Evolutionary conservation across 805 yeast species (phyloP).

Genomic region (Saccharomycopsis sp.): DNA sequence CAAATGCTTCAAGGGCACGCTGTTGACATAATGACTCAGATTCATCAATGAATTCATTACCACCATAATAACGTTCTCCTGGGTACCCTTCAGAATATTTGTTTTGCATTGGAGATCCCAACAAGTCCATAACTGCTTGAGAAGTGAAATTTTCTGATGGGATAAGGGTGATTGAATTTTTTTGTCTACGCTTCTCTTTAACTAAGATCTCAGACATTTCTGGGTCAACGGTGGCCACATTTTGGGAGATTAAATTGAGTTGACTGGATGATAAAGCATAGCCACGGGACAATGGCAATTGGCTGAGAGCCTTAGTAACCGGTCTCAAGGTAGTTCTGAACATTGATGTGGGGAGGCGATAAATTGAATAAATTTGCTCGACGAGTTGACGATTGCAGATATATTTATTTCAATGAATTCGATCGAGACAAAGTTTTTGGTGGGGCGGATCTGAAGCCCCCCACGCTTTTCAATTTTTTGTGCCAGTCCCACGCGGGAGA

Average conservation of each 20-base stretch:
- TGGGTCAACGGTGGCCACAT: slow-evolving; percentile 63
- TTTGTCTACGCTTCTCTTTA: slow-evolving; percentile 87
- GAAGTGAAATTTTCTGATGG: slow-evolving; percentile 98
- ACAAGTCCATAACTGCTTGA: slow-evolving; percentile 89
- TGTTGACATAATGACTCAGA: slow-evolving; percentile 89
- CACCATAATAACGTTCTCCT: slow-evolving; percentile 98
- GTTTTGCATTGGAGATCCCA: slow-evolving; percentile 97
- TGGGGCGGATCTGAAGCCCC: no score
- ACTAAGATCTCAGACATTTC: slow-evolving; percentile 66
- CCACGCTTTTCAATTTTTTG: no score
- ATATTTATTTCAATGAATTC: no score
- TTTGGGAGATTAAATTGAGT: slow-evolving; percentile 22
- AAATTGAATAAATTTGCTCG: no score
- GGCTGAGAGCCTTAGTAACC: background rate
- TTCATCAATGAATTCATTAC: slow-evolving; percentile 93
- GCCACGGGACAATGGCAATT: slow-evolving; percentile 4
- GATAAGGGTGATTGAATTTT: slow-evolving; percentile 86
- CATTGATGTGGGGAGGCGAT: no score
- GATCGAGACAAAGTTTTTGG: no score
- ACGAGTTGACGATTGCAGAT: no score
- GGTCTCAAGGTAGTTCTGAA: slow-evolving; percentile 10
- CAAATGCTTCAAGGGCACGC: slow-evolving; percentile 89
- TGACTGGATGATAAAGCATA: slow-evolving; percentile 19
- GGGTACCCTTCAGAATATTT: slow-evolving; percentile 99
- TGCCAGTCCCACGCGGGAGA: no score